phyloP scores from a whole-genome alignment of 1,284 basidiomycete genomes.

The Naganishia liquefaciens region DNA sequence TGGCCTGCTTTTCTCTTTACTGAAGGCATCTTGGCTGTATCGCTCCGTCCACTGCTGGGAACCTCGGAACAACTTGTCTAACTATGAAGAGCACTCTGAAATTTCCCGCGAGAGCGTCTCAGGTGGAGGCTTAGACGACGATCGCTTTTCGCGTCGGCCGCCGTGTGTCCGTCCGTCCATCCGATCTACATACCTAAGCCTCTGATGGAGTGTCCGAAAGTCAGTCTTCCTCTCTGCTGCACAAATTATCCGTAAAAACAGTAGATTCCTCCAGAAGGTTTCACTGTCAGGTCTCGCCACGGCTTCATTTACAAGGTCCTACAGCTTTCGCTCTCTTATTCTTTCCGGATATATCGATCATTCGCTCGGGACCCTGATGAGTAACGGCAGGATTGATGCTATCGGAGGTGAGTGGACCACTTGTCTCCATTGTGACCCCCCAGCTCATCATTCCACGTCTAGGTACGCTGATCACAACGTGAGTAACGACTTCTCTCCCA shows the following conservation, averaged over 20 bases:
- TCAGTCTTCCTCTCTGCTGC: too few relatives aligned
- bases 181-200: too few relatives aligned
- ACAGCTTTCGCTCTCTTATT: too few relatives aligned
- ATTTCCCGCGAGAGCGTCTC: slow-evolving; percentile 4
- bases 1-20: slow-evolving; percentile 26
- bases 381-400: slow-evolving; percentile 18
- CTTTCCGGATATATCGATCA: background rate
- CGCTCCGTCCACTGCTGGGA: background rate
- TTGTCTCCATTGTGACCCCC: background rate
- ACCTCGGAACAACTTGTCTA: background rate
- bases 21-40: slow-evolving; percentile 17
- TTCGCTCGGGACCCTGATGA: slow-evolving; percentile 6
- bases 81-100: slow-evolving; percentile 11
- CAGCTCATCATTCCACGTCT: background rate
- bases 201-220: too few relatives aligned
- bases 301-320: background rate
- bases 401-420: slow-evolving; percentile 14
- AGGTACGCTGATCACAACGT: slow-evolving; percentile 27
- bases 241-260: too few relatives aligned
- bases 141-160: background rate
- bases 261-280: too few relatives aligned
- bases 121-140: slow-evolving; percentile 6
- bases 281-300: too few relatives aligned
- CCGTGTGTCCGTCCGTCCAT: too few relatives aligned
- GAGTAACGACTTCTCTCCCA: background rate